These are phyloP conservation scores for Huntiella savannae DNA, from an alignment of 2,329 filamentous ascomycete species.

Conservation along the genomic window DNA sequence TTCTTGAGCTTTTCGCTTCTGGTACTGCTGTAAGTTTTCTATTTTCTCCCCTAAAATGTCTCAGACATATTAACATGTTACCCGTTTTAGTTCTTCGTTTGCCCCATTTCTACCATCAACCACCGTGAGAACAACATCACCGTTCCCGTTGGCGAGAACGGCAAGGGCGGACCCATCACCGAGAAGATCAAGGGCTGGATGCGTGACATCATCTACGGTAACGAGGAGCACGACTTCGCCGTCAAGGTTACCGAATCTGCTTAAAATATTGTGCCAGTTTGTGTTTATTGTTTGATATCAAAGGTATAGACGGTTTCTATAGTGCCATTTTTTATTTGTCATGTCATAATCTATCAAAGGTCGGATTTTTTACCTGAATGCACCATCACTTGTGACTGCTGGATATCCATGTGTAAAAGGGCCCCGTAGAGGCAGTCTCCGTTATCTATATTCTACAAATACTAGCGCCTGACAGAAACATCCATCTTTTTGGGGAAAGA, in stretches of 20 bases:
- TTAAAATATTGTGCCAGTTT: too few relatives aligned
- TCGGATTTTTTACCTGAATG: too few relatives aligned
- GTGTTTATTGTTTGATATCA: too few relatives aligned
- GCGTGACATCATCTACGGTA: constrained; percentile 57
- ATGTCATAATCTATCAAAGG: not conserved
- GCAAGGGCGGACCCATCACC: constrained; percentile 36
- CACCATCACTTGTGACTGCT: too few relatives aligned
- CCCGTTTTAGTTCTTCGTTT: constrained; percentile 45
- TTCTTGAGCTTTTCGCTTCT: constrained; percentile 70
- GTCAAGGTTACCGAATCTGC: constrained; percentile 40
- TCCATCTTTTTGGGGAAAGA: not conserved
- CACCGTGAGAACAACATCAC: constrained; percentile 44
- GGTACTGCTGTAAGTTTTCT: constrained; percentile 56
- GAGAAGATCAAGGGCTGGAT: constrained; percentile 46
- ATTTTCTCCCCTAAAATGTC: not conserved
- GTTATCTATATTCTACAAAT: too few relatives aligned
- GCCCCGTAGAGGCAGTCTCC: too few relatives aligned
- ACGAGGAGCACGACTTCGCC: constrained; percentile 48
- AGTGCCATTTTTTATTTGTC: not conserved
- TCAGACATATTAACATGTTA: constrained; percentile 12
- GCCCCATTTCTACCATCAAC: constrained; percentile 47
- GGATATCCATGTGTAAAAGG: too few relatives aligned
- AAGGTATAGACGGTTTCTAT: not conserved
- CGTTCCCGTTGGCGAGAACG: constrained; percentile 38
- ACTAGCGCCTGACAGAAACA: too few relatives aligned